Conservation (phyloP, 768 basidiomycete species). For the Strobilomyces dryophilus region DNA sequence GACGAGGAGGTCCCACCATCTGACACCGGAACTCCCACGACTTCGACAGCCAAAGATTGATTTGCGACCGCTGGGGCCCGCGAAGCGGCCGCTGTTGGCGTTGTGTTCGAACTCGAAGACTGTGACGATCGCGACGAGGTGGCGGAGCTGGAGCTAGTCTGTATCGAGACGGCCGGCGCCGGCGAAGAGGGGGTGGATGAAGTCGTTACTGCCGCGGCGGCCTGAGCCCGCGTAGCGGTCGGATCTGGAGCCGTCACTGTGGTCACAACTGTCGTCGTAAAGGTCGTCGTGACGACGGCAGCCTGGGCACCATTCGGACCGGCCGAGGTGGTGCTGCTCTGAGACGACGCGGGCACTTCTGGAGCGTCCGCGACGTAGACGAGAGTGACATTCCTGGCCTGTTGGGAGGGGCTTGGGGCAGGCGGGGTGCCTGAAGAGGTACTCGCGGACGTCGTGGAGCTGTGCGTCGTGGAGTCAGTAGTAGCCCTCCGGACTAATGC, state of each 20-base stretch:
- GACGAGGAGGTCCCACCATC: not conserved
- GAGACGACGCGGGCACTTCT: constrained; percentile 20
- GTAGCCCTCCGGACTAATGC: constrained; percentile 15
- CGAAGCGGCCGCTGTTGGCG: not conserved
- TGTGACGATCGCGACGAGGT: constrained; percentile 3
- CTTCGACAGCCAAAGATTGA: constrained; percentile 20
- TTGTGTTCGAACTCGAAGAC: constrained; percentile 1
- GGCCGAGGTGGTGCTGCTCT: not conserved
- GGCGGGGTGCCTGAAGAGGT: constrained; percentile 15
- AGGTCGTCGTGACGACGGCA: constrained; percentile 21
- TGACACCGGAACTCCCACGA: constrained; percentile 13
- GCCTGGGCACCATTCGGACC: not conserved
- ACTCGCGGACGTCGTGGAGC: constrained; percentile 11
- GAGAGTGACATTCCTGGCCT: constrained; percentile 43
- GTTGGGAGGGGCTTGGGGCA: constrained; percentile 6
- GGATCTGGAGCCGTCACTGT: constrained; percentile 6
- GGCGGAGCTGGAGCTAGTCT: not conserved
- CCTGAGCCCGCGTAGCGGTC: constrained; percentile 9
- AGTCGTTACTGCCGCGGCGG: constrained; percentile 12
- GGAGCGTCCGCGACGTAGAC: constrained; percentile 43
- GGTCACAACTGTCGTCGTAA: constrained; percentile 22
- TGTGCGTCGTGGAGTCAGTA: not conserved
- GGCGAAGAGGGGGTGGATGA: constrained; percentile 4
- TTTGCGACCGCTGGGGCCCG: not conserved
- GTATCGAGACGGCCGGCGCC: not conserved